A percentile compares a stretch with the other conserved stretches of the same genome.
Conservation (phyloP, 768 basidiomycete species). For the Rhizopogon vinicolor region DNA sequence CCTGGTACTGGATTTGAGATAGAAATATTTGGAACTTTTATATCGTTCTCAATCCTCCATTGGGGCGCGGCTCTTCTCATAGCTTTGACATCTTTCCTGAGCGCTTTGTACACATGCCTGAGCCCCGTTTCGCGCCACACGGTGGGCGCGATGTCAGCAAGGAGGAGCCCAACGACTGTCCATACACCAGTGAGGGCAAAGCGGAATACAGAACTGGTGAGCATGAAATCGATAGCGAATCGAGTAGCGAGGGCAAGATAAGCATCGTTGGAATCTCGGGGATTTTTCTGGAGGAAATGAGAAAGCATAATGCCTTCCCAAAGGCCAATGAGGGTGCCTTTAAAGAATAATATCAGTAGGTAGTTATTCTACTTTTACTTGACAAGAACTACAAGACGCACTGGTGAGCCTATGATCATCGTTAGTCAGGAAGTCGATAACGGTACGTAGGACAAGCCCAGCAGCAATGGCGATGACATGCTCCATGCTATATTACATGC, state of each 20-base stretch:
- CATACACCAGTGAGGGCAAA: slow-evolving; percentile 44
- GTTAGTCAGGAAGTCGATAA: slow-evolving; percentile 46
- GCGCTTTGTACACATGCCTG: slow-evolving; percentile 30
- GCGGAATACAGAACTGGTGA: slow-evolving; percentile 50
- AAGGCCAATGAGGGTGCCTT: slow-evolving; percentile 67
- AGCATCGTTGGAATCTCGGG: slow-evolving; percentile 55
- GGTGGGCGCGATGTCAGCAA: slow-evolving; percentile 46
- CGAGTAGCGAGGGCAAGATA: slow-evolving; percentile 64
- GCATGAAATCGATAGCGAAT: slow-evolving; percentile 64
- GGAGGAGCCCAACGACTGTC: slow-evolving; percentile 49
- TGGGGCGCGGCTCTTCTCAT: slow-evolving; percentile 26
- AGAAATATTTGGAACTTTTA: not conserved
- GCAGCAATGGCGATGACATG: slow-evolving; percentile 62
- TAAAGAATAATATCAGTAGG: not conserved
- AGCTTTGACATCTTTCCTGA: slow-evolving; percentile 29
- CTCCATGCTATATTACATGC: slow-evolving; percentile 44
- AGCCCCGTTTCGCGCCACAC: slow-evolving; percentile 42
- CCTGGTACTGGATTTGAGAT: not conserved
- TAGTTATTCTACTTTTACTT: not conserved
- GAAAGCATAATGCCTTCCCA: slow-evolving; percentile 77
- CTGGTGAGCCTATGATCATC: slow-evolving; percentile 24
- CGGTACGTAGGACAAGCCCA: slow-evolving; percentile 61
- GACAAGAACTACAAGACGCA: slow-evolving; percentile 9
- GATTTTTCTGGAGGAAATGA: slow-evolving; percentile 67
- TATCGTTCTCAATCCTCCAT: slow-evolving; percentile 28